phyloP scores from a whole-genome alignment of 2,329 filamentous ascomycete genomes.

The Pseudopithomyces chartarum region DNA sequence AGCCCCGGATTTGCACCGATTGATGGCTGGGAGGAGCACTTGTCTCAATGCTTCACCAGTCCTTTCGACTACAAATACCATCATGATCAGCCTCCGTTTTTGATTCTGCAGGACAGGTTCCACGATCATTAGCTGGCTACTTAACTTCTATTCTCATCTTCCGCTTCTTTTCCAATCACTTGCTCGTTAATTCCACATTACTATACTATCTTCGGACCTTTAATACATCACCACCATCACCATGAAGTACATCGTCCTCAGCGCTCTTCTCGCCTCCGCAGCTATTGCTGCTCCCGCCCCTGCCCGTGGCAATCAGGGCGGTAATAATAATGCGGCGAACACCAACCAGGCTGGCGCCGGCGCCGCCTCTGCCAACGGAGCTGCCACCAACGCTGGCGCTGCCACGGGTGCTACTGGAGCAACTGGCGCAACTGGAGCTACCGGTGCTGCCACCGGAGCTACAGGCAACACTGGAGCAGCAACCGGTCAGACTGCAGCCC shows the following conservation, averaged over 20 bases:
- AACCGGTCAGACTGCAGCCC: background rate
- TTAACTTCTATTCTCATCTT: slow-evolving; percentile 28
- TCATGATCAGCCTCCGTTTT: slow-evolving; percentile 11
- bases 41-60: background rate
- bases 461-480: background rate
- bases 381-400: background rate
- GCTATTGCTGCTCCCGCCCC: slow-evolving; percentile 38
- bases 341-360: slow-evolving; percentile 9
- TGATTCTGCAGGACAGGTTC: slow-evolving; percentile 34
- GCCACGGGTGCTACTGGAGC: background rate
- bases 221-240: slow-evolving; percentile 20
- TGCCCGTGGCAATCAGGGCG: slow-evolving; percentile 13
- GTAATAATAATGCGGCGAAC: slow-evolving; percentile 17
- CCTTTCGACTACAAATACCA: slow-evolving; percentile 29
- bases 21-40: slow-evolving; percentile 15
- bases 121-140: slow-evolving; percentile 32
- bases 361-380: background rate
- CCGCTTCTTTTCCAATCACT: slow-evolving; percentile 13
- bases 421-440: background rate
- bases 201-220: slow-evolving; percentile 22
- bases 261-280: slow-evolving; percentile 38
- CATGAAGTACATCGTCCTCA: slow-evolving; percentile 45
- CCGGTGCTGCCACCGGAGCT: background rate
- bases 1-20: slow-evolving; percentile 13
- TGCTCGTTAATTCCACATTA: slow-evolving; percentile 14